These are phyloP conservation scores for Xylaria digitata DNA, from an alignment of 2,329 filamentous ascomycete species.

Conservation along the genomic window DNA sequence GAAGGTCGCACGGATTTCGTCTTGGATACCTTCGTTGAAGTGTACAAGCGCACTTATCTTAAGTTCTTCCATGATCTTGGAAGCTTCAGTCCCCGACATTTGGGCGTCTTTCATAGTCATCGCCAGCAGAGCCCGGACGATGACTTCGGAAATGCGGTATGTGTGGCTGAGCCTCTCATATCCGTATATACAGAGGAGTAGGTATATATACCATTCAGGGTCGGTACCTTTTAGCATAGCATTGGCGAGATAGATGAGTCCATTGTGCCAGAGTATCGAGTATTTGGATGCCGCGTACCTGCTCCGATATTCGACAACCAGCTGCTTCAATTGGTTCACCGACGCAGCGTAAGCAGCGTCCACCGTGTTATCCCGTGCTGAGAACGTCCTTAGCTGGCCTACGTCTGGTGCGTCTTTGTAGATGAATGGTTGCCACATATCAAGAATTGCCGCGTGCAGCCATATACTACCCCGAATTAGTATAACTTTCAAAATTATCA, in stretches of 20 bases:
- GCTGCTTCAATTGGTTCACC: slow-evolving; percentile 53
- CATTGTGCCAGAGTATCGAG: slow-evolving; percentile 56
- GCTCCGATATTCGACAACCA: slow-evolving; percentile 53
- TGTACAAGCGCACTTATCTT: slow-evolving; percentile 41
- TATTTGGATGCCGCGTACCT: slow-evolving; percentile 51
- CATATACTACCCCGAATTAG: slow-evolving; percentile 51
- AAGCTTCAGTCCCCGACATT: slow-evolving; percentile 48
- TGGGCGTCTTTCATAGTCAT: slow-evolving; percentile 52
- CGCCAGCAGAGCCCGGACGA: slow-evolving; percentile 51
- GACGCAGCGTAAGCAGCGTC: slow-evolving; percentile 52
- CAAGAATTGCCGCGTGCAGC: slow-evolving; percentile 54
- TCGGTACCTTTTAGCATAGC: slow-evolving; percentile 51
- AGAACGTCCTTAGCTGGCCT: slow-evolving; percentile 48
- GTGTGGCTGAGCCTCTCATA: slow-evolving; percentile 52
- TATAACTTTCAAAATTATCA: background rate
- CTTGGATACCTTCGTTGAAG: slow-evolving; percentile 39
- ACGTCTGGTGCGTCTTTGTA: slow-evolving; percentile 12
- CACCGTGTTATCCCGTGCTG: slow-evolving; percentile 45
- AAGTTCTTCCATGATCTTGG: slow-evolving; percentile 49
- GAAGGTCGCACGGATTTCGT: slow-evolving; percentile 51
- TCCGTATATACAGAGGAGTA: slow-evolving; percentile 54
- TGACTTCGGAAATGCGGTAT: slow-evolving; percentile 53
- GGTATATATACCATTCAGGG: slow-evolving; percentile 51
- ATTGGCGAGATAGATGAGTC: slow-evolving; percentile 55
- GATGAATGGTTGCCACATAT: slow-evolving; percentile 52